Base-by-base conservation (phyloP, 1,284 basidiomycete species). In the Ceratobasidium sp. region DNA sequence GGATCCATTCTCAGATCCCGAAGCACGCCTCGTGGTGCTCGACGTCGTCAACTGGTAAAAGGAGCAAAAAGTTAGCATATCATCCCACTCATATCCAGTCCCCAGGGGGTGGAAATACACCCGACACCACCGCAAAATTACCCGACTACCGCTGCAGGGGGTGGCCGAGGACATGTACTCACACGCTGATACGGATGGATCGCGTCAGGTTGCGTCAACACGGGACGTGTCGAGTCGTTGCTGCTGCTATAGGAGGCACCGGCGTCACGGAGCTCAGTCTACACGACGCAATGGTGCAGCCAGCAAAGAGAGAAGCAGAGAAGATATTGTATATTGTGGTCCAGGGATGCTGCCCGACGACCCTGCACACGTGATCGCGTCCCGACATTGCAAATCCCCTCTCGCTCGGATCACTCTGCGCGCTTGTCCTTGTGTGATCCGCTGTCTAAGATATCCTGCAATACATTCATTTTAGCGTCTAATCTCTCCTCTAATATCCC, bases 301-400 rank as follows among this genome's bases (percentile, higher is more conserved):
- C 60, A 65, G 60, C 60, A 38, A 65, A 52, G 60, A 65, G 31
- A 34, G 58, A 32, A 53, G 57, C 52, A 40, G 60, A n/a, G 42
- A 47, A 27, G 60, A 65, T 65, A 65, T 65, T 65, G 60, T 29
- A 47, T 43, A 47, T 20, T 47, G 10, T 22, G 38, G 57, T 38
- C 42, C 47, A 49, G 32, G 58, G 35, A 65, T 65, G 47, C 45
- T 20, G 45, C 60, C 47, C 60, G 58, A 29, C 60, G 25, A 38
- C 60, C 60, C 49, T 52, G 49, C 49, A 40, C 60, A 65, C 60
- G 60, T 65, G 60, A 65, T 42, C 60, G 60, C 49, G 60, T 52
- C 15, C 6, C 27, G 3, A 54, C 32, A 52, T 52, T 52, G 20
- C 49, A 17, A 52, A 52, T 25, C 27, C 27, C 20, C 20, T 31